Base-by-base conservation (phyloP, 2,329 filamentous ascomycete genomes). In the Aureobasidium leucospermi region DNA sequence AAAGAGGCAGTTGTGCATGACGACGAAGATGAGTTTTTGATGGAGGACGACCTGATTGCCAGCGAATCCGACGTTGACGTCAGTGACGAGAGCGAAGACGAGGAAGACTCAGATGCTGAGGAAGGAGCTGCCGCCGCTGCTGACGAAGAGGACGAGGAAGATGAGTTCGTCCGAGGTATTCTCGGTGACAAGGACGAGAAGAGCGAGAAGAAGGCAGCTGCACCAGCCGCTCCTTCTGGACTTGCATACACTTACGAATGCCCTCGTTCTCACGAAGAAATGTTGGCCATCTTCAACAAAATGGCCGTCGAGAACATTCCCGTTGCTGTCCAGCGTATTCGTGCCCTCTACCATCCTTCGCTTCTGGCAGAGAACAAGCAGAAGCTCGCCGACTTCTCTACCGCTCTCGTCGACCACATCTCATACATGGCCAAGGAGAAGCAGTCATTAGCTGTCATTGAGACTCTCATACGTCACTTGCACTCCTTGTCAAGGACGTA, bases 401-500 rank as follows among this genome's bases (percentile, higher is more conserved):
- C 77, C 36, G 79, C 81, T 6, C 78, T 93, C 10, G 81, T 92
- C 28, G 84, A 88, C 62, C 84, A 87, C 68, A 75, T 86, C n/a
- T 75, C 76, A 2, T 81, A 84, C 67, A 76, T 86, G 66, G 79
- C 78, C 8, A 77, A 81, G 42, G 71, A 80, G 68, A 59, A 72
- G 67, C 67, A 77, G 68, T 60, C 78, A 9, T 88, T 94, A 65
- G 72, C 80, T 0, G 79, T 89, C 1, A 71, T 95, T 15, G 94
- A 99, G 72, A 87, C 82, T 56, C 74, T 96, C 13, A 85, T 93
- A 61, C 88, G 94, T 49, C 94, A 99, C 73, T 80, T 96, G 28
- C 95, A 99, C 74, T 97, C 93, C 2, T 79, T 99, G 58, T 88
- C 92, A 3, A 93, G 96, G 70, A 88, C 85, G 52, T 95, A 91